Conservation (phyloP, 208 protist species). For the Zelonia costaricensis region DNA sequence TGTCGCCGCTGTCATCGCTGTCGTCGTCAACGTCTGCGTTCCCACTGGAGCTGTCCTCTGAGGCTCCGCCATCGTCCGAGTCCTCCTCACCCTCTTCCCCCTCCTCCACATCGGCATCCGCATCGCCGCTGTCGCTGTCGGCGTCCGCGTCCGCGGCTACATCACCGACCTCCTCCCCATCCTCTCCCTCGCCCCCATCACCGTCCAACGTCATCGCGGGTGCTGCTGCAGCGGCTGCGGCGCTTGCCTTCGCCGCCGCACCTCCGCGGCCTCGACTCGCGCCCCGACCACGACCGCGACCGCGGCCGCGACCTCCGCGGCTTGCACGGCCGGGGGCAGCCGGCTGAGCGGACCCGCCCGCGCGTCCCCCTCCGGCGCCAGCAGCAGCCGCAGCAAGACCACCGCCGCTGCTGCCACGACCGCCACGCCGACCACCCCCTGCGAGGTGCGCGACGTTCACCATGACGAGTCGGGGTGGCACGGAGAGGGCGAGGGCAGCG, state of each 20-base stretch:
- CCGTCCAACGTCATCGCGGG: background rate
- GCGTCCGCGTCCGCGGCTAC: too few relatives aligned
- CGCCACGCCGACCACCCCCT: background rate
- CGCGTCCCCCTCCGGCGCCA: constrained; percentile 1
- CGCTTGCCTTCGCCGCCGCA: background rate
- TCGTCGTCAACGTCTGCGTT: too few relatives aligned
- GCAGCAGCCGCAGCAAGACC: background rate
- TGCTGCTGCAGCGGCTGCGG: constrained; percentile 1
- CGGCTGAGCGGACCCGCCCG: too few relatives aligned
- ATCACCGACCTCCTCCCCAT: background rate
- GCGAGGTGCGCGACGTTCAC: background rate
- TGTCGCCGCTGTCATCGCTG: background rate
- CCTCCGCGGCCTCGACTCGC: background rate
- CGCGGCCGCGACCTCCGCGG: constrained; percentile 4
- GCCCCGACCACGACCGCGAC: constrained; percentile 13
- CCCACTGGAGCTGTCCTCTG: too few relatives aligned
- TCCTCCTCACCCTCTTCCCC: constrained; percentile 2
- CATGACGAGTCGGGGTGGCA: constrained; percentile 11
- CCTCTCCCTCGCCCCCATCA: constrained; percentile 5
- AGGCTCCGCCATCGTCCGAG: background rate
- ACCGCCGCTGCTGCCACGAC: constrained; percentile 1
- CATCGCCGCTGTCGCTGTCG: background rate
- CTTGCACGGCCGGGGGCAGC: too few relatives aligned
- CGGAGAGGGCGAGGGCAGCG: constrained; percentile 1
- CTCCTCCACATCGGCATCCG: constrained; percentile 4